Percentiles rank a stretch among this genome's conserved stretches.
Evolutionary conservation across 2,329 filamentous ascomycete genomes (phyloP).

Genomic region (Arthroderma sp.): DNA sequence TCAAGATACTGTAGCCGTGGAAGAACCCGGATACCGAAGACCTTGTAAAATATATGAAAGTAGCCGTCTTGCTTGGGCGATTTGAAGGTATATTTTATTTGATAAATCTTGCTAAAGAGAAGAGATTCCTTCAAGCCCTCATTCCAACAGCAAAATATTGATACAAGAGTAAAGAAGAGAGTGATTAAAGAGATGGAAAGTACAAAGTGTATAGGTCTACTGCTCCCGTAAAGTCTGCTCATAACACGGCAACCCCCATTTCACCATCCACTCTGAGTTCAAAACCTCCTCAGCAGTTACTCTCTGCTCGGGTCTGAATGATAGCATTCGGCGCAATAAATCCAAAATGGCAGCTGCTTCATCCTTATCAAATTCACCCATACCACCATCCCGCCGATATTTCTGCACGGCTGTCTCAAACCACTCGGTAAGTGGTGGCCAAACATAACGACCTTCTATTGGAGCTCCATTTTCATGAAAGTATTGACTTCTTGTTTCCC

Average conservation of each 20-base stretch:
- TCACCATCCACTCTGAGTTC: constrained; percentile 10
- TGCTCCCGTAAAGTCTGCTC: not conserved
- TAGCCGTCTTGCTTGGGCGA: no score
- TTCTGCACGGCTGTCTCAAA: constrained; percentile 13
- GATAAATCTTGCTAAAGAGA: no score
- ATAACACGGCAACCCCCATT: constrained; percentile 8
- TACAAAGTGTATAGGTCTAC: not conserved
- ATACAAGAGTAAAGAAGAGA: no score
- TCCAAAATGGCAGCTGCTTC: constrained; percentile 6
- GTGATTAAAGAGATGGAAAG: no score
- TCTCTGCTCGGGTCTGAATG: constrained; percentile 6
- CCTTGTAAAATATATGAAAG: no score
- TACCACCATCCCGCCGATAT: constrained; percentile 8
- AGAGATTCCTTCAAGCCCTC: no score
- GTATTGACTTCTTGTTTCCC: constrained; percentile 10
- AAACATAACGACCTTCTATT: constrained; percentile 8
- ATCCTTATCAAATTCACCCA: constrained; percentile 8
- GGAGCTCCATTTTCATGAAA: constrained; percentile 9
- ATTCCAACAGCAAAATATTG: no score
- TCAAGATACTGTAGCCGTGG: no score
- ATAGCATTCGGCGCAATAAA: constrained; percentile 9
- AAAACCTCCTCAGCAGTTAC: constrained; percentile 7
- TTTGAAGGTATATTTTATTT: no score
- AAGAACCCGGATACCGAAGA: no score
- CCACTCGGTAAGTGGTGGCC: constrained; percentile 9